These are phyloP conservation scores for Pelargonium fulgidum DNA, from an alignment of 441 rosid species.

Conservation along the genomic window DNA sequence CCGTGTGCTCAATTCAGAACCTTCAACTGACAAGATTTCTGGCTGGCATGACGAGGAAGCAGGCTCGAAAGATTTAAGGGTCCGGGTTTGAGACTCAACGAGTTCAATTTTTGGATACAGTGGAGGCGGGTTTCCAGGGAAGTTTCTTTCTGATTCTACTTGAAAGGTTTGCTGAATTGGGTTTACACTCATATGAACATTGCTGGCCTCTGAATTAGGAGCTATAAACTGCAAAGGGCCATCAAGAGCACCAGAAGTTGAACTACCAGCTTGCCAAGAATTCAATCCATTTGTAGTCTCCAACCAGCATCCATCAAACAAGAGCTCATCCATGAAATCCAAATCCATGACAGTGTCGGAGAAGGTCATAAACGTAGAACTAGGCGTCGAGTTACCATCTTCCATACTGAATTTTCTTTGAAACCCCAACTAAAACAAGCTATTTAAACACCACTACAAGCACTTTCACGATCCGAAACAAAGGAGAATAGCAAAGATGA, in stretches of 20 bases:
- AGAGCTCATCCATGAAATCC: constrained; percentile 84
- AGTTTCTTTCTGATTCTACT: constrained; percentile 28
- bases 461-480: constrained; percentile 45
- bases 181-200: constrained; percentile 22
- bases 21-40: constrained; percentile 33
- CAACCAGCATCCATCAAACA: constrained; percentile 78
- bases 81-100: constrained; percentile 25
- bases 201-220: constrained; percentile 26
- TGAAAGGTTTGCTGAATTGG: constrained; percentile 26
- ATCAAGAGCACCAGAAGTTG: constrained; percentile 23
- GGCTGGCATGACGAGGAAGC: constrained; percentile 28
- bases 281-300: constrained; percentile 46
- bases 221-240: constrained; percentile 20
- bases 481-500: constrained; percentile 50
- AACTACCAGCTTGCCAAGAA: constrained; percentile 32
- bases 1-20: constrained; percentile 40
- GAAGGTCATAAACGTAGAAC: constrained; percentile 35
- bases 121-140: constrained; percentile 20
- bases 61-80: constrained; percentile 26
- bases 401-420: constrained; percentile 38
- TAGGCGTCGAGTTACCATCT: constrained; percentile 39
- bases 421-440: constrained; percentile 25
- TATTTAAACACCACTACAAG: constrained; percentile 27
- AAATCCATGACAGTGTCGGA: constrained; percentile 60
- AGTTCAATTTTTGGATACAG: constrained; percentile 25